These are phyloP conservation scores for Globisporangium heterothallicum DNA, from an alignment of 352 stramenopile species.

Conservation along the genomic window DNA sequence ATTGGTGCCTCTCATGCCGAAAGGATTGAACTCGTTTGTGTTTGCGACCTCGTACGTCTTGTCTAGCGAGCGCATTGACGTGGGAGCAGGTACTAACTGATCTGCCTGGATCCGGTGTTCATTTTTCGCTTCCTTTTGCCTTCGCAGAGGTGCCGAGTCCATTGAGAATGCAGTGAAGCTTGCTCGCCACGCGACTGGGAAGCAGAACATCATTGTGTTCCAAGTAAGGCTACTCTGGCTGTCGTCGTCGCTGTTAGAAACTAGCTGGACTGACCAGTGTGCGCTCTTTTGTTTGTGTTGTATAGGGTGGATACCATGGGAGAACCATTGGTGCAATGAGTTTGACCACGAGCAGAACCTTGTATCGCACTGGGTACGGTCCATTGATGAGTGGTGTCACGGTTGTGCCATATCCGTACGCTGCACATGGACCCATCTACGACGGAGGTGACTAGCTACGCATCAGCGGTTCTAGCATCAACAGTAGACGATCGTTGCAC, in stretches of 20 bases:
- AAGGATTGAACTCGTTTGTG: conserved; percentile 84
- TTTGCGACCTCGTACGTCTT: conserved; percentile 65
- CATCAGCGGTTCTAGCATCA: too few relatives aligned
- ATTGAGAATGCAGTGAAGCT: conserved; percentile 93
- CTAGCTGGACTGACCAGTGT: too few relatives aligned
- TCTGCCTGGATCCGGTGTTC: too few relatives aligned
- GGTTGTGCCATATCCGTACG: conserved; percentile 88
- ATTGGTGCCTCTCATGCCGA: conserved; percentile 69
- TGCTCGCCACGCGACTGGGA: conserved; percentile 85
- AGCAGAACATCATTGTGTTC: conserved; percentile 90
- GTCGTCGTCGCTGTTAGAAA: too few relatives aligned
- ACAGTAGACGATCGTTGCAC: too few relatives aligned
- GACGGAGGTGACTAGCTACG: conserved; percentile 42
- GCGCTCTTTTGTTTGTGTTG: too few relatives aligned
- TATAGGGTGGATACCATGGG: conserved; percentile 87
- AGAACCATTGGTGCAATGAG: conserved; percentile 90
- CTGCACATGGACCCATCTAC: conserved; percentile 75
- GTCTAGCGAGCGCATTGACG: neutral
- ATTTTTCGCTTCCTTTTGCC: too few relatives aligned
- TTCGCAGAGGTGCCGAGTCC: conserved; percentile 88
- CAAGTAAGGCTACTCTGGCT: too few relatives aligned
- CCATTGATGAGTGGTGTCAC: conserved; percentile 80
- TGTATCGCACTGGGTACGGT: conserved; percentile 85
- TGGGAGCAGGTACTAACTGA: conserved; percentile 3
- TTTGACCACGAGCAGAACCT: conserved; percentile 88